Base-by-base conservation (phyloP, 495 filamentous ascomycete species). In the Penicillium verhagenii region DNA sequence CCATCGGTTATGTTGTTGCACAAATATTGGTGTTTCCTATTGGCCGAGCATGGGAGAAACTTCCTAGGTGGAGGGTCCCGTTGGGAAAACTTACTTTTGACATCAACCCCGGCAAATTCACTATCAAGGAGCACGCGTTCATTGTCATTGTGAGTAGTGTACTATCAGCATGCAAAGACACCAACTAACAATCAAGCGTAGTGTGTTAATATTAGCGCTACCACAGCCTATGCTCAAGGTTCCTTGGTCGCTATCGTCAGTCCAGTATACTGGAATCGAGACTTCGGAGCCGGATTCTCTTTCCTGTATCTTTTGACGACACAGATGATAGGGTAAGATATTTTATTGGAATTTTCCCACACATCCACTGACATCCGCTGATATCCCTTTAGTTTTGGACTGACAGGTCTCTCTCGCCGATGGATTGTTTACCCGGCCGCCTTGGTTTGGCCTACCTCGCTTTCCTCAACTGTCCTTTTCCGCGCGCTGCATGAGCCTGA, bases 81-180 rank as follows among this genome's bases (percentile, higher is more conserved):
- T 61, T 87, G 8, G 84, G 85, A 14, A 76, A 78, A 18, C 71
- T 69, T 11, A 72, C 76, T 57, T 72, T 74, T 10, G 69, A 70
- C 16, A 48, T 70, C 37, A 87, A 87, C 59, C 84, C 84, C 1
- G 84, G 85, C 0, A 79, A 76, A 20, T 89, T 89, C 68, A 89
- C 85, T 58, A 75, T 86, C 59, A 89, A 88, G 61, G 84, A 87
- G 57, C 86, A 89, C 59, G 77, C 85, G 6, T 75, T 89, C 38
- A 86, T 89, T 50, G 82, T 84, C 8, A 89, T 88, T 81, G 82
- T 78, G 31, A 56, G 58, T 50, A 20, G 14, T 49, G 47, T 4
- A 16, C 18, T 18, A 37, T 6, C 8, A 49, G 7, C 0, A n/a
- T 10, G 33, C 5, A 24, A 19, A 3, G 28, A 19, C 16, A 11